phyloP scores from a whole-genome alignment of 257 asterid genomes.

The Nicotiana undulata region DNA sequence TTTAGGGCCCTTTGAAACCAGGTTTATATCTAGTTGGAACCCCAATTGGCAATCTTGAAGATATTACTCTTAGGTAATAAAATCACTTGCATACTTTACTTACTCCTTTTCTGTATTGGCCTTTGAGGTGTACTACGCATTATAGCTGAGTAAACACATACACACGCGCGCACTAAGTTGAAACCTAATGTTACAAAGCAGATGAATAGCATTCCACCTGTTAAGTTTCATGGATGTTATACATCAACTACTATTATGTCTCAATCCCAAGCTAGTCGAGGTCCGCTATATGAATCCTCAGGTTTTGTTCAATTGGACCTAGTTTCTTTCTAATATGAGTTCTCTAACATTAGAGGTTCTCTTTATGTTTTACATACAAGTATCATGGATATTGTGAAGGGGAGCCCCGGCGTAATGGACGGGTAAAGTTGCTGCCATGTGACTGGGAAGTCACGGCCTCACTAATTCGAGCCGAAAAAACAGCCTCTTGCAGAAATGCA shows the following conservation, averaged over 20 bases:
- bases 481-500: too few relatives aligned
- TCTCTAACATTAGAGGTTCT: not conserved
- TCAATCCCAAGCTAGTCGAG: not conserved
- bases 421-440: too few relatives aligned
- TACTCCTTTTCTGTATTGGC: not conserved
- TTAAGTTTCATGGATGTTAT: not conserved
- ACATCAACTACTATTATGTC: not conserved
- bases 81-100: not conserved
- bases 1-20: slow-evolving; percentile 73
- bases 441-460: too few relatives aligned
- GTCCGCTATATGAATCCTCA: not conserved
- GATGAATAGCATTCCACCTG: not conserved
- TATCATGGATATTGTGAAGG: not conserved
- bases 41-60: slow-evolving; percentile 96
- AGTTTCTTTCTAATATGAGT: not conserved
- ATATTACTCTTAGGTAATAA: slow-evolving; percentile 75
- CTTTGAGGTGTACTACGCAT: not conserved
- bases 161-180: not conserved
- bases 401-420: too few relatives aligned
- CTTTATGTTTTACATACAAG: not conserved
- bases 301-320: not conserved
- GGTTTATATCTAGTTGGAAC: slow-evolving; percentile 91
- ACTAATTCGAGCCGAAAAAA: too few relatives aligned
- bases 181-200: not conserved
- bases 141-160: not conserved